Percentiles rank a stretch among this genome's conserved stretches.
These are phyloP conservation scores for Hippophae gyantsensis DNA, from an alignment of 306 rosid species.

Conservation along the genomic window DNA sequence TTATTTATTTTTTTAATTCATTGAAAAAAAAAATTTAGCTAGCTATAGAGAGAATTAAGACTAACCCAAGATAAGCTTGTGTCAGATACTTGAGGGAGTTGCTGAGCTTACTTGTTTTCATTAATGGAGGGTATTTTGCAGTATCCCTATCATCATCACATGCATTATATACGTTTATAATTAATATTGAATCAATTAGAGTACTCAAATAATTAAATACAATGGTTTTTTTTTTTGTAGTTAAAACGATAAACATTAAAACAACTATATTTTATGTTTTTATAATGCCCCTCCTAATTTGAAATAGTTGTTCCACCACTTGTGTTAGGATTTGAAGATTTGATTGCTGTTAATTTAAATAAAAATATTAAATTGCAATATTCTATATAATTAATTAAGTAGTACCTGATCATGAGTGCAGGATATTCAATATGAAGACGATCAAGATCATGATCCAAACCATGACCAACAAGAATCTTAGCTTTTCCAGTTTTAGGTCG, in stretches of 20 bases:
- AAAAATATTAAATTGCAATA: no score
- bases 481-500: conserved; percentile 56
- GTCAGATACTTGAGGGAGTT: conserved; percentile 86
- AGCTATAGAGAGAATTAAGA: no score
- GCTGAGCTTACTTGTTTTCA: conserved; percentile 95
- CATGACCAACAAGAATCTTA: conserved; percentile 82
- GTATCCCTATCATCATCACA: conserved; percentile 53
- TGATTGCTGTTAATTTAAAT: no score
- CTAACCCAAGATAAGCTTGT: conserved; percentile 86
- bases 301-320: no score
- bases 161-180: neutral
- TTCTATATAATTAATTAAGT: no score
- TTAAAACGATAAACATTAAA: no score
- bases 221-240: no score
- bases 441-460: conserved; percentile 78
- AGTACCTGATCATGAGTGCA: conserved; percentile 52
- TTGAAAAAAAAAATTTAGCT: neutral
- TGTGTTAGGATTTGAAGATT: no score
- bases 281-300: no score
- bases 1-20: neutral
- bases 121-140: conserved; percentile 87
- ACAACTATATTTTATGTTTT: no score
- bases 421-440: conserved; percentile 63
- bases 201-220: no score
- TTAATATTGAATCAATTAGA: no score